A percentile compares a stretch with the other conserved stretches of the same genome.
These are phyloP conservation scores for Aquilaria sinensis DNA, from an alignment of 345 rosid genomes.

Conservation along the genomic window DNA sequence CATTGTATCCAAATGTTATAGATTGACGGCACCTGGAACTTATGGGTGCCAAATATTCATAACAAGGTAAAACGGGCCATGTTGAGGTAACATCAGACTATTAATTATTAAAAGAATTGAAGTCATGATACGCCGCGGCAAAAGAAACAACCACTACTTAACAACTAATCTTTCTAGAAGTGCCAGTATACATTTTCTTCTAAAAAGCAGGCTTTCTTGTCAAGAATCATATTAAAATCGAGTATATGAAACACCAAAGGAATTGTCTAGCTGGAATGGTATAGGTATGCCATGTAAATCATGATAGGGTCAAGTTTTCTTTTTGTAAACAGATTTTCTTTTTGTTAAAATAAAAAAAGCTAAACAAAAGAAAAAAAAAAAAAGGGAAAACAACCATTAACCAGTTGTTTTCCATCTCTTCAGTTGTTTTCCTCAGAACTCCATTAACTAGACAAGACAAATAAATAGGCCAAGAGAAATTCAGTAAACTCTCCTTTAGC, in stretches of 20 bases:
- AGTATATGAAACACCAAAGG: conserved; percentile 31
- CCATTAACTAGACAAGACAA: conserved; percentile 31
- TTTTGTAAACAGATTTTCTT: background rate
- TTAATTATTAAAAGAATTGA: too few species aligned
- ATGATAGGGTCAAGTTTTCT: conserved; percentile 33
- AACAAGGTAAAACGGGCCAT: too few species aligned
- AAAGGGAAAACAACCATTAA: background rate
- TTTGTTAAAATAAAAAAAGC: too few species aligned
- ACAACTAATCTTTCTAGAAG: too few species aligned
- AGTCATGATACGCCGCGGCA: too few species aligned
- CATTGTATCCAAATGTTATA: too few species aligned
- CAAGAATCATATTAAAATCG: conserved; percentile 28
- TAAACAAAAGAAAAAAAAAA: too few species aligned
- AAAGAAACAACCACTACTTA: too few species aligned
- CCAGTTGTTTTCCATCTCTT: conserved; percentile 46
- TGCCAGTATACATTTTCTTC: background rate
- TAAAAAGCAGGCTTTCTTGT: conserved; percentile 20
- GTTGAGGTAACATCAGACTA: too few species aligned
- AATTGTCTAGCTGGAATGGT: conserved; percentile 53
- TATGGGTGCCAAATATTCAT: too few species aligned
- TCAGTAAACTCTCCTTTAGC: conserved; percentile 5
- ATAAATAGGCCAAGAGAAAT: conserved; percentile 10
- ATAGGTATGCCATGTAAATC: conserved; percentile 51
- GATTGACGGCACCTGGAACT: too few species aligned
- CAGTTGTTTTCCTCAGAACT: conserved; percentile 65